Conservation (phyloP, 1,284 basidiomycete species). For the Rhodotorula sp. region DNA sequence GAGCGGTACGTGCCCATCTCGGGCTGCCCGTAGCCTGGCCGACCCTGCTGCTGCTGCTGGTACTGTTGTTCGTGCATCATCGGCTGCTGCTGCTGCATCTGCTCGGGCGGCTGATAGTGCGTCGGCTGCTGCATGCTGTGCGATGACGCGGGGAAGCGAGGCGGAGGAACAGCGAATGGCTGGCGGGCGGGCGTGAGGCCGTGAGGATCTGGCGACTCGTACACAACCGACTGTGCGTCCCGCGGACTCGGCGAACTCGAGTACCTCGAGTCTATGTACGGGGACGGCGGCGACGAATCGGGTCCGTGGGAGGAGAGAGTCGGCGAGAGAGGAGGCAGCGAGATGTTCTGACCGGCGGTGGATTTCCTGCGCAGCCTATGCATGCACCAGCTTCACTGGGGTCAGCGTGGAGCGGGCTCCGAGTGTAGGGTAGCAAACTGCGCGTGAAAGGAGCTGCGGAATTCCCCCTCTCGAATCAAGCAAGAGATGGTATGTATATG, state of each 20-base stretch:
- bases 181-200: neutral
- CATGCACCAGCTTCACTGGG: too few species aligned
- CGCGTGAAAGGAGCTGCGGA: neutral
- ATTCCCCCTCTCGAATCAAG: neutral
- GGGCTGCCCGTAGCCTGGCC: neutral
- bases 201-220: too few species aligned
- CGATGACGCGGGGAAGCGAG: neutral
- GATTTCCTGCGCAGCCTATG: too few species aligned
- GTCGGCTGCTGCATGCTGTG: neutral
- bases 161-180: neutral
- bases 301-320: neutral
- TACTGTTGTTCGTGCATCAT: neutral
- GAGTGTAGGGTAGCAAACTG: too few species aligned
- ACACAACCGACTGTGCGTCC: neutral
- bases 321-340: neutral
- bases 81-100: neutral
- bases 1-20: neutral
- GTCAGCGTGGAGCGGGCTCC: too few species aligned
- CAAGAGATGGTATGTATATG: neutral
- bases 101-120: neutral
- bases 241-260: neutral
- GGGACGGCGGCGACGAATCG: neutral
- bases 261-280: too few species aligned
- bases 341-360: too few species aligned
- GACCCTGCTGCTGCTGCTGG: neutral